Evolutionary conservation across 345 rosid genomes (phyloP).

Genomic region (Dipteronia dyeriana): DNA sequence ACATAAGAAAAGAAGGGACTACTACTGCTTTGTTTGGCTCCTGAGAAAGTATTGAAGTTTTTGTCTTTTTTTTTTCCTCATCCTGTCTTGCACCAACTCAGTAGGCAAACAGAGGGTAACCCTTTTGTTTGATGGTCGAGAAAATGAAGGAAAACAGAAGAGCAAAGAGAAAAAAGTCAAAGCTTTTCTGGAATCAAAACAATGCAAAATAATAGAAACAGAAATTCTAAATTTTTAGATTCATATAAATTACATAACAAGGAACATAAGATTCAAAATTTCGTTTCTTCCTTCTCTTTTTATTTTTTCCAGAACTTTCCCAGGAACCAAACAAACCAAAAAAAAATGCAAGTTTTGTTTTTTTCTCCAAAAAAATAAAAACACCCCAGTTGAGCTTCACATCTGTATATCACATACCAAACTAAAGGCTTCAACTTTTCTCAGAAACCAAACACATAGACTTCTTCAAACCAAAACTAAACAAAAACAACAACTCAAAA

Average conservation of each 20-base stretch:
- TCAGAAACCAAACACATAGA: constrained; percentile 11
- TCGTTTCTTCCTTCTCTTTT: neutral
- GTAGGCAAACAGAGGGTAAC: constrained; percentile 14
- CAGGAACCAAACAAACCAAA: constrained; percentile 17
- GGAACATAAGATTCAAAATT: neutral
- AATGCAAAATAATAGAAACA: neutral
- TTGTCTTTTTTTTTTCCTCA: neutral
- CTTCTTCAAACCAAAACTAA: neutral
- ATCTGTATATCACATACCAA: neutral
- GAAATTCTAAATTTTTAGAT: neutral
- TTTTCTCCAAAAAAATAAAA: neutral
- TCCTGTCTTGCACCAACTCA: constrained; percentile 9
- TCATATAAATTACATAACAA: neutral
- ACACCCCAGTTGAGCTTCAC: neutral
- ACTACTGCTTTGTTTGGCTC: constrained; percentile 24
- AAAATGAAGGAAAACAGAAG: constrained; percentile 10
- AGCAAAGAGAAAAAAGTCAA: neutral
- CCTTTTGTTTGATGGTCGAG: constrained; percentile 20
- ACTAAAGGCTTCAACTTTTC: constrained; percentile 2
- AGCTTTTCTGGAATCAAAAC: neutral
- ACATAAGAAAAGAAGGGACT: constrained; percentile 15
- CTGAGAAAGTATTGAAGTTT: constrained; percentile 21
- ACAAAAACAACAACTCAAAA: neutral
- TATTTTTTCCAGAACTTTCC: constrained; percentile 10
- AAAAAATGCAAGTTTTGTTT: neutral